Evolutionary conservation across 805 yeast species (phyloP), one percentile per base, ranked within the genome.

Genomic region (Wickerhamiella azymoides): DNA sequence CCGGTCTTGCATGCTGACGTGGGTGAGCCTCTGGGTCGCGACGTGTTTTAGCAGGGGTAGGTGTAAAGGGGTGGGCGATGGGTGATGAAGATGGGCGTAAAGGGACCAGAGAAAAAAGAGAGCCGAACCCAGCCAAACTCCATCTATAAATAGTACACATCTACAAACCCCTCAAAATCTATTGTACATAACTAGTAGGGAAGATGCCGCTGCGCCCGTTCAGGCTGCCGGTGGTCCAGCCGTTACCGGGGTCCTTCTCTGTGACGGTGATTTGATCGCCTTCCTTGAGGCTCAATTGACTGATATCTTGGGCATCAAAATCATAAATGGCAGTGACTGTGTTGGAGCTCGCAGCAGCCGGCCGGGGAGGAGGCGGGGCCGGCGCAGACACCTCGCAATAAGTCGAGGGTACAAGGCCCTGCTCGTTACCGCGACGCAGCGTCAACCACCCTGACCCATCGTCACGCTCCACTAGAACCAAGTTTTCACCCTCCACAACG

Each of bases 381-480:
- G 51, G 45, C 21, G 61, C 57, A 25, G 58, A 50, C 1, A 78
- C 60, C 50, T 78, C 77, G 6, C 88, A 62, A 58, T 89, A 89
- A 0, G 82, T 64, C 0, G 93, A 77, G 2, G 98, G 98, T 3
- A 88, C 96, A 35, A 88, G 68, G 0, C 98, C 98, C 9, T 61
- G 60, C 0, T 75, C 76, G 5, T 72, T 72, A 18, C 60, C 57
- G 2, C 65, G 51, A n/a, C 69, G 67, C 9, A 86, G 76, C 53
- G 66, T 63, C 1, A 94, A 81, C 98, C 98, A 89, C 0, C 98
- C 98, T 14, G 84, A 77, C 0, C 96, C 96, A 51, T 84, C 88
- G 59, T 92, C 97, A 1, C 66, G 65, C 42, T 74, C 77, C 0
- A 79, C 46, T 3, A 89, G 70, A 3, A 65, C 64, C 36, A 88